A percentile compares a stretch with the other conserved stretches of the same genome.
Evolutionary conservation across 176 grass and related monocot species (phyloP).

Genomic region (Thinopyrum elongatum): DNA sequence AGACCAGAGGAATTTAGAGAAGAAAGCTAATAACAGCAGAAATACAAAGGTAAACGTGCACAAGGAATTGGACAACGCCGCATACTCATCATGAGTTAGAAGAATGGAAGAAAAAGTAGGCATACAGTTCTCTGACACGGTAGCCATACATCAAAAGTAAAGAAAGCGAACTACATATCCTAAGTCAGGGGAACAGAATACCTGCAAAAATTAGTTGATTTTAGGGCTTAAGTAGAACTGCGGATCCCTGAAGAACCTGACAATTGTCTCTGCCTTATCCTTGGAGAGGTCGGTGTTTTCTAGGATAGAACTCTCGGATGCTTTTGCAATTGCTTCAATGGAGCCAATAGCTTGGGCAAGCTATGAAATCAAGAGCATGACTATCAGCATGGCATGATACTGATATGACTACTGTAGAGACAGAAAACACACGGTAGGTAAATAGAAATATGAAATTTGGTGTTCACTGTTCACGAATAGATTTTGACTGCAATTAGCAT

Average conservation of each 20-base stretch:
- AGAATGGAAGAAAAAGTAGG: not conserved
- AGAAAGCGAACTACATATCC: not conserved
- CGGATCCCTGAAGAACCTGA: constrained; percentile 86
- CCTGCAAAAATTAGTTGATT: constrained; percentile 47
- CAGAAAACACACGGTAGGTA: not conserved
- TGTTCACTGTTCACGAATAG: not conserved
- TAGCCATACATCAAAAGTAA: not conserved
- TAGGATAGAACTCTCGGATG: not conserved
- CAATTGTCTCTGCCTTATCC: constrained; percentile 72
- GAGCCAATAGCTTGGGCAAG: constrained; percentile 40
- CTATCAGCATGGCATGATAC: not conserved
- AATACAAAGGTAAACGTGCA: not conserved
- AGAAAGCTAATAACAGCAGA: not conserved
- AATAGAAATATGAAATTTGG: not conserved
- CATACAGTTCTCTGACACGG: not conserved
- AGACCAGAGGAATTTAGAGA: not conserved
- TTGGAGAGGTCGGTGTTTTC: constrained; percentile 81
- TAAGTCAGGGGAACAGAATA: constrained; percentile 16
- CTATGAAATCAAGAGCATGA: constrained; percentile 36
- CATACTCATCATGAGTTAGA: not conserved
- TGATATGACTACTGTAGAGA: not conserved
- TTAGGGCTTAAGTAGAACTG: constrained; percentile 78
- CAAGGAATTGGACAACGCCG: not conserved
- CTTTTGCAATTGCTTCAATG: constrained; percentile 19
- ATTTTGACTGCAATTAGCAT: not conserved